Evolutionary conservation across 345 rosid genomes (phyloP), one percentile per base, ranked within the genome.

Genomic region (Gossypium bickii): DNA sequence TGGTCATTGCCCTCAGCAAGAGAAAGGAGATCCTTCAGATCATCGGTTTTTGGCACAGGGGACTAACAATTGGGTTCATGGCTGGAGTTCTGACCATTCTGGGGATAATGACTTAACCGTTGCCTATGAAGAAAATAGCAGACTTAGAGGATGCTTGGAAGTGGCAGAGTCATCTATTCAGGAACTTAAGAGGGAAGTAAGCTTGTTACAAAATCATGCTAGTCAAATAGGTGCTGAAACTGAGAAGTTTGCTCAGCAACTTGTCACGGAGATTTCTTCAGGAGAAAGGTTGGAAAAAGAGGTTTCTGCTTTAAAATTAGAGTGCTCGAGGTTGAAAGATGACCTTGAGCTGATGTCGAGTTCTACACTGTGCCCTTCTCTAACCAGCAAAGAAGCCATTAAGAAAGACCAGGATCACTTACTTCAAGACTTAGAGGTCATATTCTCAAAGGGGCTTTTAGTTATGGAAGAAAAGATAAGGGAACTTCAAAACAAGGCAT

Each of bases 81-180:
- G 92, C 57, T 94, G 97, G 92, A 87, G 86, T 81, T 87, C 90
- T 73, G 96, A 91, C 76, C 85, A 78, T 82, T 84, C 86, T 78
- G 81, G 79, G 11, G 94, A 90, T 69, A 88, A 77, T 77, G 97
- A 90, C 73, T 82, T 87, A 85, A 84, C 87, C 41, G 73, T 78
- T 85, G 82, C 82, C 10, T 76, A 77, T 79, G 98, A 93, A 81
- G 99, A 91, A 81, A 93, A 91, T 74, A 84, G 64, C 65, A 89
- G 85, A 82, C 94, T 93, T 34, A 84, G 89, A 88, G 93, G 93
- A 61, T 85, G 86, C 83, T 83, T 95, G 80, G 98, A 90, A 81
- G 82, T 82, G 68, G 89, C 96, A 9, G 97, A 95, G 78, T 84
- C 93, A 63, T 90, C 98, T 72, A 83, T 91, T 81, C 82, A 79